Base-by-base conservation (phyloP, 75 land plant species). In the Picea sitchensis region DNA sequence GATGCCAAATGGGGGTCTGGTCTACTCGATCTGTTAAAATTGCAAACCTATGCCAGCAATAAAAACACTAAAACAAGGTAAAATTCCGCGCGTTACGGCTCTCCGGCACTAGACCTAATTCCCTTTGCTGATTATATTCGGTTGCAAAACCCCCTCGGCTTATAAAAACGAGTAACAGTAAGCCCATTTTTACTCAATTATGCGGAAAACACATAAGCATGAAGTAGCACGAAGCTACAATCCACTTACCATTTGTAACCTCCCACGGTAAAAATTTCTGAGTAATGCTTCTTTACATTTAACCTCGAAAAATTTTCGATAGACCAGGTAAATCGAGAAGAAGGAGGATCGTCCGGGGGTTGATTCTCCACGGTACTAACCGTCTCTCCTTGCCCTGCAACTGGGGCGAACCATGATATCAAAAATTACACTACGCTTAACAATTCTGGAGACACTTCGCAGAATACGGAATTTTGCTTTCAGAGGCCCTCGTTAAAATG, bases 321-420 rank as follows among this genome's bases (percentile, higher is more conserved):
- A 8, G 87, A 86, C 99, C 99, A 97, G 0, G 96, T 93, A 78
- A 95, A 97, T 79, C 93, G 83, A 32, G 94, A 88, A 21, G 88
- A 78, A 1, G 83, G 92, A 54, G 99, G 99, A 80, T 97, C 99
- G 44, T 97, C 98, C 31, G 80, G 86, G 17, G 79, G 89, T 82
- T 96, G 98, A 76, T 90, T 95, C 80, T 96, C 99, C 67, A 75
- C 90, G 0, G 89, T 86, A 26, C 86, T 82, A 11, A 84, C 87
- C 11, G 86, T 78, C 61, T 97, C 94, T 41, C 86, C 90, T 85
- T 86, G 96, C 23, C 88, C 84, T 65, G 84, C 90, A 63, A 85
- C 83, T 76, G 80, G 36, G 36, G 65, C 41, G 64, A 17, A 9
- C 5, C 54, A 5, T 73, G 30, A 81, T 15, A 38, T 54, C 32